These are phyloP conservation scores for Nicotiana tabacum DNA, from an alignment of 257 asterid genomes.

Conservation along the genomic window DNA sequence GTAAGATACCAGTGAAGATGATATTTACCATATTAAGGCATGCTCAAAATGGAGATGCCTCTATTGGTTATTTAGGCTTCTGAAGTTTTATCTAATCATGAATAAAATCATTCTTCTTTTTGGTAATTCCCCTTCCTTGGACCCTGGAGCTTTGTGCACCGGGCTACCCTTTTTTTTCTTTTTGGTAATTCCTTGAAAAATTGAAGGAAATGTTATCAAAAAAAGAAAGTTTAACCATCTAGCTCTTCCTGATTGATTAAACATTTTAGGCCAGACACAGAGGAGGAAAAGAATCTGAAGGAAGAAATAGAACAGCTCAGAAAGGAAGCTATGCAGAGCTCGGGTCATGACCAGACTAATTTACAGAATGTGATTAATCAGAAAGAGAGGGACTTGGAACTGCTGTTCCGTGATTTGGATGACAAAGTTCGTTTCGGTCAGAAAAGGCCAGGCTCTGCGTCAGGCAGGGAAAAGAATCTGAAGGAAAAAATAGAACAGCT, in stretches of 20 bases:
- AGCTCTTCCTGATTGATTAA: conserved; percentile 17
- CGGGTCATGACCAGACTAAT: conserved; percentile 31
- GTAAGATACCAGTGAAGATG: not conserved
- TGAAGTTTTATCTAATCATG: not conserved
- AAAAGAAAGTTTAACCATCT: not conserved
- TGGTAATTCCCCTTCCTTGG: not conserved
- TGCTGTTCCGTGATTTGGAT: conserved; percentile 64
- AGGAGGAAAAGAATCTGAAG: conserved; percentile 79
- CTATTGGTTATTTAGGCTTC: not conserved
- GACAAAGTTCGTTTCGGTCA: conserved; percentile 77
- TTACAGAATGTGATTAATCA: conserved; percentile 40
- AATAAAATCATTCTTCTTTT: not conserved
- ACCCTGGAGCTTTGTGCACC: no score
- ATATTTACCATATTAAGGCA: not conserved
- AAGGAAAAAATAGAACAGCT: no score
- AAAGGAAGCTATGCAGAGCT: conserved; percentile 39
- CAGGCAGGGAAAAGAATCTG: conserved; percentile 31
- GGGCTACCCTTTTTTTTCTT: no score
- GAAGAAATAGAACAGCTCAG: conserved; percentile 68
- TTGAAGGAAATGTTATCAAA: not conserved
- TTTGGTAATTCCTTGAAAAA: not conserved
- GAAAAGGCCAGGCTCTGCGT: conserved; percentile 79
- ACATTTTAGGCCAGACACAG: conserved; percentile 69
- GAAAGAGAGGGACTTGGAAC: conserved; percentile 63
- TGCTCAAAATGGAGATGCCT: not conserved